Evolutionary conservation across 192 early-diverging fungal species (phyloP).

Genomic region (Gryganskiella cystojenkinii): DNA sequence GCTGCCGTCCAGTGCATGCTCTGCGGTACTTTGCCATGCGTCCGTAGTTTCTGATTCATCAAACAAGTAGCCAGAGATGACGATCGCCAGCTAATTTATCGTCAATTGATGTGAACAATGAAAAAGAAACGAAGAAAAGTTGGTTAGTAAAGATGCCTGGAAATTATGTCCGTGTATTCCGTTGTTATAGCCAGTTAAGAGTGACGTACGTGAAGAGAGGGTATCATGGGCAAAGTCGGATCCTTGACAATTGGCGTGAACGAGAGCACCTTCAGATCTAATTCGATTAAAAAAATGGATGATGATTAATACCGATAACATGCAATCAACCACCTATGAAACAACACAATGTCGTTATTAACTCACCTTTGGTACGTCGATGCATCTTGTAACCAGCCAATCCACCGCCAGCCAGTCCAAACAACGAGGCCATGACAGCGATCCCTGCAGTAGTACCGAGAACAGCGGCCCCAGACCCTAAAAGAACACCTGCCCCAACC

Average conservation of each 20-base stretch:
- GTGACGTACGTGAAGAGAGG: conserved; percentile 59
- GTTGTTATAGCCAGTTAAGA: too few relatives aligned
- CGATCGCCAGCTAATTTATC: conserved; percentile 56
- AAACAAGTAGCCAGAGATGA: conserved; percentile 68
- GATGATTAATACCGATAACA: background rate
- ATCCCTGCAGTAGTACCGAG: conserved; percentile 65
- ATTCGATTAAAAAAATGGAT: conserved; percentile 48
- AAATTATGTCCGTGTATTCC: background rate
- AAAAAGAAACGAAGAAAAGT: background rate
- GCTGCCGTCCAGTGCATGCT: conserved; percentile 22
- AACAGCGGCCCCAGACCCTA: conserved; percentile 62
- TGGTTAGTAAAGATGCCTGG: background rate
- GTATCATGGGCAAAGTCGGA: conserved; percentile 61
- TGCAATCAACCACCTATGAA: background rate
- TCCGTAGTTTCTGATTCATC: conserved; percentile 40
- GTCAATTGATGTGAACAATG: background rate
- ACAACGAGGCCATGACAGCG: conserved; percentile 62
- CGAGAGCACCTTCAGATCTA: conserved; percentile 58
- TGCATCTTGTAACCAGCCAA: conserved; percentile 59
- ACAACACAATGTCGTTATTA: too few relatives aligned
- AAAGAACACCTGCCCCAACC: conserved; percentile 53
- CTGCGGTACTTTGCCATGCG: conserved; percentile 59
- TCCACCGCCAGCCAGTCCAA: conserved; percentile 68
- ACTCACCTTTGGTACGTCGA: conserved; percentile 32
- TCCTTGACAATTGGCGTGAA: conserved; percentile 62